Percentiles rank a stretch among this genome's conserved stretches.
Conservation (phyloP, 768 basidiomycete species). For the Mycena latifolia region DNA sequence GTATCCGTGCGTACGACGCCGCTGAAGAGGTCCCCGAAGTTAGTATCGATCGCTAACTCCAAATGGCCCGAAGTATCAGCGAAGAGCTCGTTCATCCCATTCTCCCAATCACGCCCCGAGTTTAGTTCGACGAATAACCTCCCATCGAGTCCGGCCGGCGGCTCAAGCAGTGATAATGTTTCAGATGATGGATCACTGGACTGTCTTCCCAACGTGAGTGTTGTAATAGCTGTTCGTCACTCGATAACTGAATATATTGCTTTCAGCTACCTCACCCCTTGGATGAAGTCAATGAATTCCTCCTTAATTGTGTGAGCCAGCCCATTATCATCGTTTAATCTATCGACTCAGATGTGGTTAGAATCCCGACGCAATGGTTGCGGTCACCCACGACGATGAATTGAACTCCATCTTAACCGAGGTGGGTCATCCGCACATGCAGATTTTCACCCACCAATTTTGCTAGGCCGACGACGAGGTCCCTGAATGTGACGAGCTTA, state of each 20-base stretch:
- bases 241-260: too few relatives aligned
- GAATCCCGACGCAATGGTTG: background rate
- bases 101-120: background rate
- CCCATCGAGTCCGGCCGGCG: background rate
- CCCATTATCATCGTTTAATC: too few relatives aligned
- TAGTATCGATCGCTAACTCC: conserved; percentile 10
- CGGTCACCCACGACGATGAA: background rate
- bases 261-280: conserved; percentile 3
- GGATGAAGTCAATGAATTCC: conserved; percentile 2
- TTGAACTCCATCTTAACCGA: conserved; percentile 1
- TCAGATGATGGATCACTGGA: background rate
- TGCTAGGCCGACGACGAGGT: background rate
- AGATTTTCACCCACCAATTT: background rate
- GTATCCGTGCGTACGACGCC: conserved; percentile 5
- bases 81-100: background rate
- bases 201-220: background rate
- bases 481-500: background rate
- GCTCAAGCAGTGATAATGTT: background rate
- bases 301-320: conserved; percentile 1
- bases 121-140: background rate
- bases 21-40: conserved; percentile 1
- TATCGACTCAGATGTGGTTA: background rate
- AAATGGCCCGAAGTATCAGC: background rate
- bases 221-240: background rate
- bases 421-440: background rate